phyloP scores from a whole-genome alignment of 2,329 filamentous ascomycete species.

The Penicillium sp. region DNA sequence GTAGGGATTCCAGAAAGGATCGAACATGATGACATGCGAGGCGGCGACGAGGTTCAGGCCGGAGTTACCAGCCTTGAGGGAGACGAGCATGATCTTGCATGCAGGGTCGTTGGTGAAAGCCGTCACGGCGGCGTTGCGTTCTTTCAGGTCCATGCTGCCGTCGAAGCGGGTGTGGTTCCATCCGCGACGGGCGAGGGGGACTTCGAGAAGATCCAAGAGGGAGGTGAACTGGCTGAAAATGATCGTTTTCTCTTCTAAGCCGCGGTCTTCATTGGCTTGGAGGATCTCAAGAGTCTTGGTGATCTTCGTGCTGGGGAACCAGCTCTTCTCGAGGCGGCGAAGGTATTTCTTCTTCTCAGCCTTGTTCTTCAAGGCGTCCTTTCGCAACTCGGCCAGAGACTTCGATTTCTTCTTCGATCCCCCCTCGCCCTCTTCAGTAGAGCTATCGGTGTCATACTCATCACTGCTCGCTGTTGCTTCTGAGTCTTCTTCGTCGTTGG shows the following conservation, averaged over 20 bases:
- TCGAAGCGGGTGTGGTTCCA: conserved; percentile 69
- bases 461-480: conserved; percentile 21
- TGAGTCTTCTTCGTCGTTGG: conserved; percentile 41
- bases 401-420: conserved; percentile 47
- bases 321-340: conserved; percentile 64
- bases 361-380: conserved; percentile 62
- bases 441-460: conserved; percentile 26
- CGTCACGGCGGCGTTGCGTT: conserved; percentile 65
- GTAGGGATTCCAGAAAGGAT: conserved; percentile 93
- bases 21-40: conserved; percentile 82
- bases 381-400: conserved; percentile 65
- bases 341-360: conserved; percentile 68
- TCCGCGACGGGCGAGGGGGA: conserved; percentile 61
- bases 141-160: conserved; percentile 66
- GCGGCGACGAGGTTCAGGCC: conserved; percentile 83
- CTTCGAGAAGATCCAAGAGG: conserved; percentile 72
- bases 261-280: conserved; percentile 46
- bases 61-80: conserved; percentile 76
- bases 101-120: conserved; percentile 63
- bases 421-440: conserved; percentile 34
- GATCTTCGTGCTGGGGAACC: conserved; percentile 73
- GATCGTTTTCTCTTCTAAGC: conserved; percentile 69
- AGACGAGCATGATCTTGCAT: conserved; percentile 71
- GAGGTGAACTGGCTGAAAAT: conserved; percentile 82
- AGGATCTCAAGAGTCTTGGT: conserved; percentile 67